Percentiles rank a stretch among this genome's conserved stretches.
Conservation (phyloP, 2,329 filamentous ascomycete species). For the Phyllachora maydis region DNA sequence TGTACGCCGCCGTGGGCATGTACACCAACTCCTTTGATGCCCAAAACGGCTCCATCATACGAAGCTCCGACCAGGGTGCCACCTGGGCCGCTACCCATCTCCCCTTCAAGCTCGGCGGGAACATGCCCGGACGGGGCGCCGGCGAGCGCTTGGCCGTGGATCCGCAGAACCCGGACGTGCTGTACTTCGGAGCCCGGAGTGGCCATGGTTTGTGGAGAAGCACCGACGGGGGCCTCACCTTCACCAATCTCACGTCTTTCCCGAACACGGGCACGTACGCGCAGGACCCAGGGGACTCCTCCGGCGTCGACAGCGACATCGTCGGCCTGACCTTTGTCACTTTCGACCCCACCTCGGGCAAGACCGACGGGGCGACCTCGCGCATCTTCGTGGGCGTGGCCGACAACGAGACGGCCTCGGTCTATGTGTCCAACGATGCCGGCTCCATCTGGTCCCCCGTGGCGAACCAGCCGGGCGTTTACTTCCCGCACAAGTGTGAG, state of each 20-base stretch:
- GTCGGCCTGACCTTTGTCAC: constrained; percentile 30
- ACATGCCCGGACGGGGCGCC: constrained; percentile 38
- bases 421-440: constrained; percentile 31
- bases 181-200: constrained; percentile 37
- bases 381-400: constrained; percentile 35
- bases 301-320: constrained; percentile 21
- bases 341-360: constrained; percentile 28
- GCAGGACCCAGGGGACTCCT: constrained; percentile 20
- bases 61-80: constrained; percentile 28
- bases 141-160: constrained; percentile 37
- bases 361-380: constrained; percentile 23
- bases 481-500: constrained; percentile 34
- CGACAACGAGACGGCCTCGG: constrained; percentile 26
- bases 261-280: constrained; percentile 26
- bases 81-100: constrained; percentile 28
- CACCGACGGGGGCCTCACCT: constrained; percentile 31
- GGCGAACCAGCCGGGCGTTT: constrained; percentile 24
- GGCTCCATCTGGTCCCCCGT: constrained; percentile 29
- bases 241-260: constrained; percentile 28
- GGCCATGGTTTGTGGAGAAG: constrained; percentile 38
- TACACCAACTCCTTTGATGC: constrained; percentile 42
- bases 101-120: constrained; percentile 38
- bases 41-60: constrained; percentile 29
- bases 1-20: constrained; percentile 32
- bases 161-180: constrained; percentile 30